These are phyloP conservation scores for Achlya hypogyna DNA, from an alignment of 352 stramenopile species.

Conservation along the genomic window DNA sequence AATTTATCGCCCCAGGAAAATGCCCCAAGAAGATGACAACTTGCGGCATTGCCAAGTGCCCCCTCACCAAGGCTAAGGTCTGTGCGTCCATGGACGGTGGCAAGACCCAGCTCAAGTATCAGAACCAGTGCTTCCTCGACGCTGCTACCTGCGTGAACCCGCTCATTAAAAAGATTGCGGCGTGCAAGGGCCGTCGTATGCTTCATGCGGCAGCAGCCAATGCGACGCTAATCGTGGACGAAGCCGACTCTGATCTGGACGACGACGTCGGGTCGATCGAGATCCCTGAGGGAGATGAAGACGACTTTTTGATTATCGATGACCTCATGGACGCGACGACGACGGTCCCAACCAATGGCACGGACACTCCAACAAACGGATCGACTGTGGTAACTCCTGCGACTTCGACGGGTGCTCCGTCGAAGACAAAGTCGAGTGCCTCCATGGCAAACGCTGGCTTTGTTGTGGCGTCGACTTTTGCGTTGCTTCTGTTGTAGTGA, in stretches of 20 bases:
- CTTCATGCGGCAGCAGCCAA: neutral
- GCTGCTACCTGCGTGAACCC: neutral
- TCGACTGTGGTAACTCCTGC: no score
- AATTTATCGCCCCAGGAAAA: neutral
- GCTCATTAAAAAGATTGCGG: neutral
- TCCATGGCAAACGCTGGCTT: no score
- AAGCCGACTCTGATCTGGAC: neutral
- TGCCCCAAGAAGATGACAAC: neutral
- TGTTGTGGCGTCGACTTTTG: no score
- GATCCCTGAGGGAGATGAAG: neutral
- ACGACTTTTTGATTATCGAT: neutral
- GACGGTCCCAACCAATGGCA: no score
- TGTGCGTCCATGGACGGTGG: neutral
- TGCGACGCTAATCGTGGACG: neutral
- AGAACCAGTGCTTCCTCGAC: conserved; percentile 1
- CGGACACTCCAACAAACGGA: no score
- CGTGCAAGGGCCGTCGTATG: neutral
- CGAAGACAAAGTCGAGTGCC: no score
- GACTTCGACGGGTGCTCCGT: no score
- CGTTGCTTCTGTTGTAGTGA: no score
- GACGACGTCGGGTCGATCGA: neutral
- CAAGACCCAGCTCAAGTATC: neutral
- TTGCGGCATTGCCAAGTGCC: neutral
- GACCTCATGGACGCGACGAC: neutral
- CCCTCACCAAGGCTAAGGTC: neutral